phyloP scores from a whole-genome alignment of 495 filamentous ascomycete species.

The Hypomontagnella monticulosa region DNA sequence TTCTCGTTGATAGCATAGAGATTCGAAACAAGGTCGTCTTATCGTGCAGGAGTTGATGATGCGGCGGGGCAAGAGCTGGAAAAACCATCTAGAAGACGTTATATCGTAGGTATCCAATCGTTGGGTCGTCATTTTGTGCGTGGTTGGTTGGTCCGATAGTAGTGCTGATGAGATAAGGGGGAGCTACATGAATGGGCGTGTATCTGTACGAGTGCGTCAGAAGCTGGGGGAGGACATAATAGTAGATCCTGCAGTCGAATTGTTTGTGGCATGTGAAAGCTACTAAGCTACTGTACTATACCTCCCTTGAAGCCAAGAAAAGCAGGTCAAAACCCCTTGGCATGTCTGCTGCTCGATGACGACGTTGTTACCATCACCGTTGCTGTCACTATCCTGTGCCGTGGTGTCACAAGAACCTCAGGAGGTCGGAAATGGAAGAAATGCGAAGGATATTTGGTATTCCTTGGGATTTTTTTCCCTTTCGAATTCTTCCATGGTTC shows the following conservation, averaged over 20 bases:
- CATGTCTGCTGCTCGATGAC: constrained; percentile 35
- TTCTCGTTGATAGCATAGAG: neutral
- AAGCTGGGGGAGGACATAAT: constrained; percentile 1
- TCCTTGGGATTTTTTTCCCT: too few species aligned
- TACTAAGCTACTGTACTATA: too few species aligned
- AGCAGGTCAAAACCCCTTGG: constrained; percentile 6
- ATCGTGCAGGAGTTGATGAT: constrained; percentile 13
- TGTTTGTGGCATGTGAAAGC: constrained; percentile 29
- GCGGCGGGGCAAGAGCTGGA: constrained; percentile 10
- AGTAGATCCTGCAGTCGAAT: too few species aligned
- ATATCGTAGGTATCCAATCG: constrained; percentile 27
- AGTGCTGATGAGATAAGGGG: constrained; percentile 22
- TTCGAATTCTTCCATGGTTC: too few species aligned
- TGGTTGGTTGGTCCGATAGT: constrained; percentile 9
- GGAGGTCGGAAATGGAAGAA: neutral
- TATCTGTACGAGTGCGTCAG: constrained; percentile 3
- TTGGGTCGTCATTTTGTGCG: neutral
- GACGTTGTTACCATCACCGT: constrained; percentile 14
- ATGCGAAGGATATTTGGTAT: neutral
- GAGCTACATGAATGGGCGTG: neutral
- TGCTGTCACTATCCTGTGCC: neutral
- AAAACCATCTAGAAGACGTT: neutral
- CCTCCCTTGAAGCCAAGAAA: constrained; percentile 19
- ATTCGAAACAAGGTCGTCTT: constrained; percentile 16
- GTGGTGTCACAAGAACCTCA: constrained; percentile 4